Base-by-base conservation (phyloP, 305 asterid genomes). In the Solanum hybrid region DNA sequence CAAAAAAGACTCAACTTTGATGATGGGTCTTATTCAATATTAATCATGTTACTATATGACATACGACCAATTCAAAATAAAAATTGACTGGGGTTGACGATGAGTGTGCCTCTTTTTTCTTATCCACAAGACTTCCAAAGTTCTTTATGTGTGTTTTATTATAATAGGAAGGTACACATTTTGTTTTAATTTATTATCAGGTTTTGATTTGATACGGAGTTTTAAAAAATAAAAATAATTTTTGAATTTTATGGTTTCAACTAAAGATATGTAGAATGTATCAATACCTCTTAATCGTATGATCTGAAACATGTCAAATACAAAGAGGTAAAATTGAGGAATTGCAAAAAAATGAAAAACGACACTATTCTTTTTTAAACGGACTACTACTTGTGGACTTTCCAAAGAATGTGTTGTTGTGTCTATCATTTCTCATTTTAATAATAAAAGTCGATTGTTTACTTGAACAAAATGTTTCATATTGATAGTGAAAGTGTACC, bases 251-350 rank as follows among this genome's bases (percentile, higher is more conserved):
- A 64, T 22, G 6, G 0, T 64, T 36, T 64, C 0, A 64, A 64
- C 1, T 64, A 64, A 1, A 64, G 3, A 64, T 64, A 64, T 64
- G 1, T 64, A 22, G 13, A 64, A 22, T 8, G 12, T 22, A 9
- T 22, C 11, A 64, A 64, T 8, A 0, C 0, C 9, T 0, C 10
- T 37, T 37, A 37, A 37, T 37, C 0, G 3, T 3, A 8, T 64
- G 13, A 0, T 64, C 0, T 64, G 24, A 64, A 64, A 64, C 12
- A 64, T 64, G 5, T 64, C 12, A 64, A 10, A 9, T 64, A 0
- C 5, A n/a, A 64, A 64, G 12, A n/a, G n/a, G 8, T 64, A 64
- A n/a, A 1, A 22, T 22, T 22, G 5, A 64, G 8, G 6, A 64
- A 9, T 9, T 8, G 2, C 12, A 0, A 64, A 64, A 32, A 22